Conservation (phyloP, 495 filamentous ascomycete genomes). For the Cairneyella variabilis region DNA sequence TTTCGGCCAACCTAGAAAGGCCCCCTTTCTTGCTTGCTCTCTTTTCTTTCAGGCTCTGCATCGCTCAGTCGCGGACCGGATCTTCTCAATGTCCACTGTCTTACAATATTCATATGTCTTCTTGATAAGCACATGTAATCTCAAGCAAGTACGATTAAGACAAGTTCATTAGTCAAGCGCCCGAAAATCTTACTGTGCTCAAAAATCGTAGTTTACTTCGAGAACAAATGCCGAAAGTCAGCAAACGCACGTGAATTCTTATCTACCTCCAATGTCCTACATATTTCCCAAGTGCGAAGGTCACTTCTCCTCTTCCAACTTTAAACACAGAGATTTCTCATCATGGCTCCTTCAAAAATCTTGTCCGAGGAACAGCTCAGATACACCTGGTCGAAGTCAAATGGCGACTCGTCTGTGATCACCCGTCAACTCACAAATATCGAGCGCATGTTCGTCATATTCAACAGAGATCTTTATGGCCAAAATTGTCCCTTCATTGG, state of each 20-base stretch:
- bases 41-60: too few relatives aligned
- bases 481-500: slow-evolving; percentile 11
- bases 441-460: slow-evolving; percentile 9
- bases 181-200: neutral
- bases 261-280: too few relatives aligned
- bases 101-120: neutral
- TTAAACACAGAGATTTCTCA: too few relatives aligned
- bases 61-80: too few relatives aligned
- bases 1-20: too few relatives aligned
- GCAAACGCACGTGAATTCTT: too few relatives aligned
- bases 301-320: too few relatives aligned
- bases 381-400: neutral
- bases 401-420: too few relatives aligned
- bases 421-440: neutral
- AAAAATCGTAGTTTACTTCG: neutral
- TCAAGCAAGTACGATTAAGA: neutral
- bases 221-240: neutral
- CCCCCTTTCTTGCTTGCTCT: too few relatives aligned
- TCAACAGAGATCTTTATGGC: slow-evolving; percentile 7
- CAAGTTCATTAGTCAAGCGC: too few relatives aligned
- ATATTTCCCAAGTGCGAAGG: too few relatives aligned
- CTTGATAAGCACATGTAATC: neutral
- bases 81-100: neutral
- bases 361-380: neutral
- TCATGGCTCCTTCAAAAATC: neutral